These are phyloP conservation scores for Fusarium dlaminii DNA, from an alignment of 2,329 filamentous ascomycete genomes.

Conservation along the genomic window DNA sequence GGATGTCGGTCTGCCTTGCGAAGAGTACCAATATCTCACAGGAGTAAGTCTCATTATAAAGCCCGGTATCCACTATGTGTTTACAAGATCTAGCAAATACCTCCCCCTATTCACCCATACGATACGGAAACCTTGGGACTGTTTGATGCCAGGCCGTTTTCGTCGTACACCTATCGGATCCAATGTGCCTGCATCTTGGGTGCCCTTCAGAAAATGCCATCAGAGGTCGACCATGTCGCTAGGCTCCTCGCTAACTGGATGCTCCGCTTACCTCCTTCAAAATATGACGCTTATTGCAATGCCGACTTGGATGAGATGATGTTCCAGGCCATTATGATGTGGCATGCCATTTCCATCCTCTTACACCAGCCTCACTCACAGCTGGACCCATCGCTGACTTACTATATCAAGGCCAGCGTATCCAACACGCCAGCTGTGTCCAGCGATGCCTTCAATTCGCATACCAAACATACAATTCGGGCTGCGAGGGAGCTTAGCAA, in stretches of 20 bases:
- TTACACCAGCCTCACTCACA: slow-evolving; percentile 1
- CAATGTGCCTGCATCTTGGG: slow-evolving; percentile 7
- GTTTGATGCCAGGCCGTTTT: neutral
- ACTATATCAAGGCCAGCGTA: neutral
- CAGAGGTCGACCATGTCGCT: neutral
- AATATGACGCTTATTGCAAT: neutral
- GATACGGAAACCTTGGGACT: neutral
- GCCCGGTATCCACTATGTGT: neutral
- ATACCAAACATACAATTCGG: neutral
- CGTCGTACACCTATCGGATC: neutral
- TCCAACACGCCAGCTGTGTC: neutral
- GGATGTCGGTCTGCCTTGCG: neutral
- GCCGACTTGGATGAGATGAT: neutral
- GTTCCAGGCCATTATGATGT: slow-evolving; percentile 11
- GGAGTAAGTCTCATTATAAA: neutral
- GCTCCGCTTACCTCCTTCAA: neutral
- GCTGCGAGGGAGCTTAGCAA: slow-evolving; percentile 1
- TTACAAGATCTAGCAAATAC: neutral
- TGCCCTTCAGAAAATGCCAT: neutral
- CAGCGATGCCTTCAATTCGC: neutral
- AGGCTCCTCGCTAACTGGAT: slow-evolving; percentile 3
- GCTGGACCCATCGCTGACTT: neutral
- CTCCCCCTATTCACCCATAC: neutral
- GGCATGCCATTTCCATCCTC: slow-evolving; percentile 3
- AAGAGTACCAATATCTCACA: neutral